Conservation (phyloP, 257 asterid species). For the Craterostigma plantagineum region DNA sequence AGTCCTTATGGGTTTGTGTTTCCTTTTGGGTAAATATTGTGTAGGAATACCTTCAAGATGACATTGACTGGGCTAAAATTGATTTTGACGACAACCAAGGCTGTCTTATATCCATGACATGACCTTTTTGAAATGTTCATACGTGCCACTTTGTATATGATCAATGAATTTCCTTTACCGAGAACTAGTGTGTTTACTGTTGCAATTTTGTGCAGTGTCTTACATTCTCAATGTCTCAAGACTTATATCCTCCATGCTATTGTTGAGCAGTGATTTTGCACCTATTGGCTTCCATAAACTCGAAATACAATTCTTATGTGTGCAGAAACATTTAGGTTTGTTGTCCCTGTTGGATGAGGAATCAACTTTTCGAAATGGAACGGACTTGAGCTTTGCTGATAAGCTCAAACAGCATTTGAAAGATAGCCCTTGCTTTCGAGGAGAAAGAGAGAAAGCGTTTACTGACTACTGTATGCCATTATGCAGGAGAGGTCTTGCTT, state of each 20-base stretch:
- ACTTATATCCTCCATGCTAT: no score
- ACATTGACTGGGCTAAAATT: slow-evolving; percentile 96
- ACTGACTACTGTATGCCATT: slow-evolving; percentile 76
- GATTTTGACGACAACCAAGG: slow-evolving; percentile 97
- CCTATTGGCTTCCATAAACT: no score
- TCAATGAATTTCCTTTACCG: no score
- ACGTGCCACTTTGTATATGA: no score
- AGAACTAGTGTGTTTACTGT: no score
- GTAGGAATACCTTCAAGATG: slow-evolving; percentile 95
- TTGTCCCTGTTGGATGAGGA: slow-evolving; percentile 91
- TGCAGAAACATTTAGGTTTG: slow-evolving; percentile 91
- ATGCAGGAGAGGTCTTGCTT: slow-evolving; percentile 88
- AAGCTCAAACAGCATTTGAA: slow-evolving; percentile 83
- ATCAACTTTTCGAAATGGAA: slow-evolving; percentile 91
- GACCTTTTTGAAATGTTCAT: no score
- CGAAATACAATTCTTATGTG: neutral
- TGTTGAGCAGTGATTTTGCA: no score
- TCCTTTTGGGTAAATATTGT: slow-evolving; percentile 9
- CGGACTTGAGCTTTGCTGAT: slow-evolving; percentile 89
- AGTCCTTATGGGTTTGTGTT: neutral
- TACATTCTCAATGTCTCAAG: no score
- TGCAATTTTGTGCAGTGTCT: no score
- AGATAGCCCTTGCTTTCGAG: slow-evolving; percentile 68
- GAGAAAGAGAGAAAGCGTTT: slow-evolving; percentile 73
- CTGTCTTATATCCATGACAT: slow-evolving; percentile 28